Conservation (phyloP, 2,329 filamentous ascomycete species). For the Aspergillus latus region DNA sequence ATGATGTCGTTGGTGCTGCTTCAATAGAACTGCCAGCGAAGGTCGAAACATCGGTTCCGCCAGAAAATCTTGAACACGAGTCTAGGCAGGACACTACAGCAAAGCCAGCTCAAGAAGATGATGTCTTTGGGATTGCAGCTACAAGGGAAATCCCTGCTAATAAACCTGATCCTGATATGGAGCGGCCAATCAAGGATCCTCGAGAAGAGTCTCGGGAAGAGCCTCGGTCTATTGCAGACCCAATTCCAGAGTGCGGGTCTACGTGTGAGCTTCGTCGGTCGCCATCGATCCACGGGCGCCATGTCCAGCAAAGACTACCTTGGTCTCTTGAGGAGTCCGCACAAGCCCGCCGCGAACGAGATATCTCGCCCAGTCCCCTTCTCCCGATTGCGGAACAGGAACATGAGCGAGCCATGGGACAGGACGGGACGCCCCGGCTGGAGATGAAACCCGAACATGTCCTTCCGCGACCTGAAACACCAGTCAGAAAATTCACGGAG, state of each 20-base stretch:
- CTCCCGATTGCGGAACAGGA: constrained; percentile 54
- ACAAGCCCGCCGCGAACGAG: constrained; percentile 24
- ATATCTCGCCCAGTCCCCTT: constrained; percentile 44
- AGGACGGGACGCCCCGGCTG: constrained; percentile 33
- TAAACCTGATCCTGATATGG: background rate
- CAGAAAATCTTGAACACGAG: background rate
- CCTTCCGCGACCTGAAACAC: constrained; percentile 33
- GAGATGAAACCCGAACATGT: constrained; percentile 44
- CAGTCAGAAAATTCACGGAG: constrained; percentile 35
- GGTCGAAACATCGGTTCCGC: background rate
- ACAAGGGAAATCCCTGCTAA: background rate
- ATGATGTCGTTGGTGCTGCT: constrained; percentile 10
- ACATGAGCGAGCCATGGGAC: constrained; percentile 45
- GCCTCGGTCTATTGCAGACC: background rate
- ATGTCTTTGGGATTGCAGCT: background rate
- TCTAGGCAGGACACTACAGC: background rate
- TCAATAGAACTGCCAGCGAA: constrained; percentile 11
- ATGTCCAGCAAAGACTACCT: constrained; percentile 26
- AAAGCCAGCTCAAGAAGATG: background rate
- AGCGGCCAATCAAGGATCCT: background rate
- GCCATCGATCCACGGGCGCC: constrained; percentile 40
- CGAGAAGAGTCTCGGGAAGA: background rate
- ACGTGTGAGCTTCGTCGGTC: constrained; percentile 33
- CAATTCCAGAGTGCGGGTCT: constrained; percentile 16
- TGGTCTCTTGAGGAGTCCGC: constrained; percentile 34